Evolutionary conservation across 2,329 filamentous ascomycete genomes (phyloP).

Genomic region (Falciphora oryzae): DNA sequence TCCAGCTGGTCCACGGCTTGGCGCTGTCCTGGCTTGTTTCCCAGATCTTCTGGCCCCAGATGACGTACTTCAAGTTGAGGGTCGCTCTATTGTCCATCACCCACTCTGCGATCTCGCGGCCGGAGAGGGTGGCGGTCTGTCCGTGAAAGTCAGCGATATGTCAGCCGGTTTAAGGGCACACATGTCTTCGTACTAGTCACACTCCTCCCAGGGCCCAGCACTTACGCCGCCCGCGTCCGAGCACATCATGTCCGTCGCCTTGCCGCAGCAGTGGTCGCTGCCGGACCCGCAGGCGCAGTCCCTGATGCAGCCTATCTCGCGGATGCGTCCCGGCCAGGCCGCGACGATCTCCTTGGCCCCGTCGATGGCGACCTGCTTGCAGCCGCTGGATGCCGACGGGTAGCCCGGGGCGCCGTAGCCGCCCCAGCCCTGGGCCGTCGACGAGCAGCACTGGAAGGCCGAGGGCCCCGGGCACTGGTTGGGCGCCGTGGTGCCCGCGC

Average conservation of each 20-base stretch:
- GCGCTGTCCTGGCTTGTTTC: slow-evolving; percentile 29
- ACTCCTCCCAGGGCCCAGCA: too few relatives aligned
- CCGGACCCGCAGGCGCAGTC: slow-evolving; percentile 26
- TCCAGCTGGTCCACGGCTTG: slow-evolving; percentile 35
- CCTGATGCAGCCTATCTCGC: slow-evolving; percentile 28
- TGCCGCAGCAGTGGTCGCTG: slow-evolving; percentile 33
- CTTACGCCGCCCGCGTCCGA: slow-evolving; percentile 32
- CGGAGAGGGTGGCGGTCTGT: slow-evolving; percentile 30
- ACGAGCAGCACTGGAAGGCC: slow-evolving; percentile 34
- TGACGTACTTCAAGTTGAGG: slow-evolving; percentile 42
- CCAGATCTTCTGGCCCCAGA: slow-evolving; percentile 46
- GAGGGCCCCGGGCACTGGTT: slow-evolving; percentile 32
- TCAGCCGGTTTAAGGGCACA: too few relatives aligned
- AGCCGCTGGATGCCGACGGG: slow-evolving; percentile 28
- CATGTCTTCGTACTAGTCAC: too few relatives aligned
- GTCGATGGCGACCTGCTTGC: slow-evolving; percentile 29
- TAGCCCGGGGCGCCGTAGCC: slow-evolving; percentile 28
- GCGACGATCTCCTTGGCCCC: slow-evolving; percentile 29
- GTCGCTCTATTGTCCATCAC: slow-evolving; percentile 36
- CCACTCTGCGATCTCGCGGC: slow-evolving; percentile 41
- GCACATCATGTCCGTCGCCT: slow-evolving; percentile 33
- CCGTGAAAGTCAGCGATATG: background rate
- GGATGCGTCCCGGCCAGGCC: slow-evolving; percentile 29
- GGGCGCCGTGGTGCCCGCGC: slow-evolving; percentile 23
- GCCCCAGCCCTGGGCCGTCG: slow-evolving; percentile 26